Base-by-base conservation (phyloP, 331 rosid species). In the Quercus phellos region DNA sequence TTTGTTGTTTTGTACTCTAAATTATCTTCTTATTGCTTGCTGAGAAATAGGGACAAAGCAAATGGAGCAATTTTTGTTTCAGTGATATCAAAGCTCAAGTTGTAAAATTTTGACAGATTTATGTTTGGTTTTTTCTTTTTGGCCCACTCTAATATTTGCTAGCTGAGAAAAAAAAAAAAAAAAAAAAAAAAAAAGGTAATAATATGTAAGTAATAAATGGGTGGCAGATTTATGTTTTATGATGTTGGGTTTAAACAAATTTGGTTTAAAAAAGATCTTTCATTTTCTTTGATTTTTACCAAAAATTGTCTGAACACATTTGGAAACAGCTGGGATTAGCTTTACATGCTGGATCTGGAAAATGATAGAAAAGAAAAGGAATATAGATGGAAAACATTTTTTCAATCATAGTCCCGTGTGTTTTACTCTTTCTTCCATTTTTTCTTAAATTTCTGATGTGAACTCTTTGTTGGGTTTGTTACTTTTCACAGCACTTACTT, bases 291-390 rank as follows among this genome's bases (percentile, higher is more conserved):
- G 74, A 42, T 51, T 43, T 80, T 68, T 59, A 59, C 55, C 17
- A 53, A 51, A 56, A 55, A 74, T 75, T 74, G 72, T 79, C 74
- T 53, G 67, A 73, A 56, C 79, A 61, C 63, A 76, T 73, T 67
- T 74, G 78, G 84, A 81, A 88, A 82, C 84, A 81, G 87, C 85
- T 87, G 89, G 83, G 51, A 77, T 78, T 81, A 79, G 77, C 86
- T 88, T 89, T 87, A 74, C 80, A 74, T 61, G 81, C 73, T 87
- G 90, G 94, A 90, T 92, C 92, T 80, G 80, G 77, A 87, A 88
- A 83, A 80, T 73, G 64, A 80, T 77, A 22, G 60, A 78, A 85
- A 60, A 83, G 43, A 71, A 74, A 70, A 81, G 51, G 76, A 56
- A 72, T 73, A 74, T 72, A 77, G 72, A 74, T 77, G 77, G 80